Conservation (phyloP, 768 basidiomycete species). For the Tricholoma furcatifolium region DNA sequence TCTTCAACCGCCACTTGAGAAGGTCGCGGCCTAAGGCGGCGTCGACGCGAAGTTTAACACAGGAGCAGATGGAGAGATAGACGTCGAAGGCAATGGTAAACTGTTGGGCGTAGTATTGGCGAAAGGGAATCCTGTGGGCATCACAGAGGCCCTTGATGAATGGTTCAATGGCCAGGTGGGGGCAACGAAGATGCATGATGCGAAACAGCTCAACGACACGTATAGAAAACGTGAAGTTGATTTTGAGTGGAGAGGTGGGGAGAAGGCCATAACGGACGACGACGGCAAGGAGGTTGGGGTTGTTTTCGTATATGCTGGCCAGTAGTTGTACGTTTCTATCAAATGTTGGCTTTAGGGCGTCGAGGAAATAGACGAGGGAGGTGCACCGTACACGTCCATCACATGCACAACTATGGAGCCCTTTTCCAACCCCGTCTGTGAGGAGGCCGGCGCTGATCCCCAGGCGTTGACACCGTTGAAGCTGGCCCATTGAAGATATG, state of each 20-base stretch:
- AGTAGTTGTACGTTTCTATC: background rate
- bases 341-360: no score
- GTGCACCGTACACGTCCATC: background rate
- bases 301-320: background rate
- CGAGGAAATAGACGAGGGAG: background rate
- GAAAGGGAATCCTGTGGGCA: background rate
- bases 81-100: constrained; percentile 15
- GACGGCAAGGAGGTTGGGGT: background rate
- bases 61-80: constrained; percentile 16
- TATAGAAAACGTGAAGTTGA: background rate
- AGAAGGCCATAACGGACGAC: background rate
- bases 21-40: constrained; percentile 20
- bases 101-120: constrained; percentile 16
- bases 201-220: background rate
- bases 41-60: constrained; percentile 14
- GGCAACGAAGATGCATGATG: background rate
- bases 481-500: no score
- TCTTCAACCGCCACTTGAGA: constrained; percentile 22
- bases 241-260: background rate
- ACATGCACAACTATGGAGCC: no score
- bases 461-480: no score
- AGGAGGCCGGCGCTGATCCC: no score
- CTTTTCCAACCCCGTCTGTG: no score
- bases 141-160: background rate
- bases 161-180: background rate